phyloP scores from a whole-genome alignment of 331 rosid species.

The Quercus lobata region DNA sequence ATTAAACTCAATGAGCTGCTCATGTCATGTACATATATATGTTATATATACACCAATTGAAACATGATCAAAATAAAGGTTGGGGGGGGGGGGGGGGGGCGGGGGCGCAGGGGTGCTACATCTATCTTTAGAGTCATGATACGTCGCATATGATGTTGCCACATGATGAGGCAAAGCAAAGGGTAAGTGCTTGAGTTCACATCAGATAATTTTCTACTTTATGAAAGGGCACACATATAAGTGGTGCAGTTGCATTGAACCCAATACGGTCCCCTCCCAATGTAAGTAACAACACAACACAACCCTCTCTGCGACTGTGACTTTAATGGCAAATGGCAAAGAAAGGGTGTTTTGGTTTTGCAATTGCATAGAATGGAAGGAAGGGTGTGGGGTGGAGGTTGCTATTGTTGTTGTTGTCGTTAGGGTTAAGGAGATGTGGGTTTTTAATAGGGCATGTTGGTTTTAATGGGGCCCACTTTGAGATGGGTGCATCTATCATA shows the following conservation, averaged over 20 bases:
- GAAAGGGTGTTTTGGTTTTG: constrained; percentile 6
- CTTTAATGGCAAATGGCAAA: constrained; percentile 53
- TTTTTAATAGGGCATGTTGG: constrained; percentile 20
- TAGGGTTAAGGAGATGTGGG: constrained; percentile 24
- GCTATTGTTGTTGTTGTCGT: constrained; percentile 19
- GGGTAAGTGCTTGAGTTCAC: constrained; percentile 39
- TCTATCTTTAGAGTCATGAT: constrained; percentile 35
- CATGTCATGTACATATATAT: too few relatives aligned
- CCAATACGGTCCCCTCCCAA: constrained; percentile 59
- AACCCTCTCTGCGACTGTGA: constrained; percentile 33
- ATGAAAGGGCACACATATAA: constrained; percentile 25
- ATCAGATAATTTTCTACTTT: constrained; percentile 38
- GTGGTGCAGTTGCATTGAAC: constrained; percentile 54
- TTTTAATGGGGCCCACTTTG: constrained; percentile 12
- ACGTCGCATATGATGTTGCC: constrained; percentile 61
- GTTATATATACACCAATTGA: too few relatives aligned
- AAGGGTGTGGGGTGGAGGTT: constrained; percentile 10
- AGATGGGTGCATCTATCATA: constrained; percentile 12
- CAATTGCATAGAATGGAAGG: constrained; percentile 22
- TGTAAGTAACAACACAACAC: not conserved
- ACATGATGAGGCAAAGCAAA: constrained; percentile 44
- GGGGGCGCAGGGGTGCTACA: not conserved
- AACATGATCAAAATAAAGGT: not conserved
- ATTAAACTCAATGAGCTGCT: too few relatives aligned
- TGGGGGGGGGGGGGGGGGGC: constrained; percentile 16